Evolutionary conservation across 176 grass and related monocot species (phyloP).

Genomic region (Ananas comosus): DNA sequence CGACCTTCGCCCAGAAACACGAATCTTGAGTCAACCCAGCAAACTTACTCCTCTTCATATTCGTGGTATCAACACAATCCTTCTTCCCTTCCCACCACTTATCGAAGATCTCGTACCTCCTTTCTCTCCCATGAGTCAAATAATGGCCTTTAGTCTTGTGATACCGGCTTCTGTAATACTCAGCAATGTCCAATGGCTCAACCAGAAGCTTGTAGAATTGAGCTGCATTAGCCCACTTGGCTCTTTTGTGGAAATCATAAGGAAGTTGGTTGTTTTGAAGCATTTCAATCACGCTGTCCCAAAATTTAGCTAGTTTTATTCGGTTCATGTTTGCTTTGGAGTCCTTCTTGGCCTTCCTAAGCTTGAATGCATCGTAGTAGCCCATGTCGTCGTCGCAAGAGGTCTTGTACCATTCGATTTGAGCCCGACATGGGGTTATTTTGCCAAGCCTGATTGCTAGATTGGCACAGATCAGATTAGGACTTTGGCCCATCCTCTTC

Average conservation of each 20-base stretch:
- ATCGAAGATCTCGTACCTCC: conserved; percentile 76
- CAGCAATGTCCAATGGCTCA: conserved; percentile 82
- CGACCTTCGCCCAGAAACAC: conserved; percentile 90
- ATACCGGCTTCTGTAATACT: conserved; percentile 52
- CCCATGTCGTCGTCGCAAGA: conserved; percentile 57
- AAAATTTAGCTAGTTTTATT: conserved; percentile 67
- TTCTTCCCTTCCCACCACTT: conserved; percentile 67
- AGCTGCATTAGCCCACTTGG: conserved; percentile 91
- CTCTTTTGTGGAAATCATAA: conserved; percentile 64
- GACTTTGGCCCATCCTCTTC: conserved; percentile 32
- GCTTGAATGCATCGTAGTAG: conserved; percentile 93
- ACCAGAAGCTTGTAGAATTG: conserved; percentile 91
- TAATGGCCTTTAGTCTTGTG: conserved; percentile 61
- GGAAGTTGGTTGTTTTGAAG: conserved; percentile 65
- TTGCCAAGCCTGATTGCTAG: conserved; percentile 56
- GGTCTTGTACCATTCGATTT: conserved; percentile 94
- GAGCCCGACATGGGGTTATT: conserved; percentile 65
- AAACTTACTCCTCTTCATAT: conserved; percentile 57
- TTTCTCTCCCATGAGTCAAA: conserved; percentile 60
- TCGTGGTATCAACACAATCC: not conserved
- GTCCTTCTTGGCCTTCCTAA: conserved; percentile 42
- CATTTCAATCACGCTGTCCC: conserved; percentile 80
- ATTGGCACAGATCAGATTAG: conserved; percentile 50
- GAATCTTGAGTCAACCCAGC: conserved; percentile 90
- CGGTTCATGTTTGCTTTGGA: conserved; percentile 44